Evolutionary conservation across 768 basidiomycete species (phyloP).

Genomic region (Strobilomyces dryophilus): DNA sequence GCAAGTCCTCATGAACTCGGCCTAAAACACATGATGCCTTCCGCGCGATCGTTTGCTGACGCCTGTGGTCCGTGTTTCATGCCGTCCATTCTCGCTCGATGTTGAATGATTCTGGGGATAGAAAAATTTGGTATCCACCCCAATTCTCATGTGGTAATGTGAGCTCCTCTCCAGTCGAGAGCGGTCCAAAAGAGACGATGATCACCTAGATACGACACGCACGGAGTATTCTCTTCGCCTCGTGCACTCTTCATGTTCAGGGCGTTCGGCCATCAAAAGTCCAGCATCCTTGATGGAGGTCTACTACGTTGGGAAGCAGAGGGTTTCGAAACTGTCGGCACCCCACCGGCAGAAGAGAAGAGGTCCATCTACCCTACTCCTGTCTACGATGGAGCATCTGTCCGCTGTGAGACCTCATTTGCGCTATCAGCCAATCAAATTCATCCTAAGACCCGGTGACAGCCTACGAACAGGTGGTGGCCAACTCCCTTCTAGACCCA

Average conservation of each 20-base stretch:
- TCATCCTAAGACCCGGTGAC: constrained; percentile 11
- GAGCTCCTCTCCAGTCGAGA: constrained; percentile 19
- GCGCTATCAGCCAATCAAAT: constrained; percentile 29
- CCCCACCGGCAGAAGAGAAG: constrained; percentile 21
- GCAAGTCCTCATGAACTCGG: constrained; percentile 71
- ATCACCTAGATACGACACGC: constrained; percentile 71
- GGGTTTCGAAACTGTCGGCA: constrained; percentile 48
- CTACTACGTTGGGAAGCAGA: constrained; percentile 77
- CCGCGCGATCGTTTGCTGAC: constrained; percentile 60
- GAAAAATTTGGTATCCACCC: constrained; percentile 71
- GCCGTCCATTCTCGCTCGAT: constrained; percentile 3
- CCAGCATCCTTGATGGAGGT: constrained; percentile 91
- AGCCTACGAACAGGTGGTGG: constrained; percentile 82
- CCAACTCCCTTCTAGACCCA: constrained; percentile 55
- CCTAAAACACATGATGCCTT: constrained; percentile 94
- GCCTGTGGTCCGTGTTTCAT: constrained; percentile 63
- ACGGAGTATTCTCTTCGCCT: constrained; percentile 90
- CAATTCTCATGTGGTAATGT: constrained; percentile 81
- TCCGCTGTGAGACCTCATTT: constrained; percentile 40
- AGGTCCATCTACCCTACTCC: constrained; percentile 49
- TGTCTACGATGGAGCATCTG: constrained; percentile 41
- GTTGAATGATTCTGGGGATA: constrained; percentile 29
- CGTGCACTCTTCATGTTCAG: constrained; percentile 94
- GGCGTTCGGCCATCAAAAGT: constrained; percentile 81
- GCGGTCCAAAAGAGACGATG: constrained; percentile 5